Evolutionary conservation across 169 alveolate species (phyloP).

Genomic region (Plasmodium sp.): DNA sequence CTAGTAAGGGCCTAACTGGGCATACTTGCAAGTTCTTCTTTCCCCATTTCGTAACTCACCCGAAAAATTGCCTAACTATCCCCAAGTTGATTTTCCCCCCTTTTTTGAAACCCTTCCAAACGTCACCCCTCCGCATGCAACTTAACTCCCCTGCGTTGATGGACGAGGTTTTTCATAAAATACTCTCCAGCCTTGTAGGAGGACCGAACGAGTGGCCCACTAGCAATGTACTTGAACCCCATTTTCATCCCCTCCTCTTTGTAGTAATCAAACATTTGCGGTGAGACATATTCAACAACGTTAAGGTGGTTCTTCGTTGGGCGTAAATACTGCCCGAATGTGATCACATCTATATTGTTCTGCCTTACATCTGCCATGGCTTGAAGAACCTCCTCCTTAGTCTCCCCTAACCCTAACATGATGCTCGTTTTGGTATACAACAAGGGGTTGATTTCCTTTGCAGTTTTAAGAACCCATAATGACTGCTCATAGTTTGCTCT

Average conservation of each 20-base stretch:
- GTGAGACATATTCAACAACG: slow-evolving; percentile 78
- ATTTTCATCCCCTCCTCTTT: slow-evolving; percentile 67
- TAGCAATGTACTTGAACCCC: slow-evolving; percentile 82
- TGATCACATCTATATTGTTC: slow-evolving; percentile 76
- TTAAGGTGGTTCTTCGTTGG: slow-evolving; percentile 79
- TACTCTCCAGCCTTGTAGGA: slow-evolving; percentile 83
- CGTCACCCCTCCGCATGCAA: background rate
- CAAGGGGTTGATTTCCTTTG: slow-evolving; percentile 76
- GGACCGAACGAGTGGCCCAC: slow-evolving; percentile 83
- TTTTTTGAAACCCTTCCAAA: background rate
- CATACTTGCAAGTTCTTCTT: background rate
- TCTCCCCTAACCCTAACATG: slow-evolving; percentile 83
- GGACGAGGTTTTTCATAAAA: slow-evolving; percentile 71
- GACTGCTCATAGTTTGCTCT: slow-evolving; percentile 81
- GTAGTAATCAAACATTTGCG: slow-evolving; percentile 71
- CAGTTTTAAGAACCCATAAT: slow-evolving; percentile 64
- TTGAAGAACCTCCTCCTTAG: slow-evolving; percentile 75
- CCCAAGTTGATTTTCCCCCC: background rate
- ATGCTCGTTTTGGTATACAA: slow-evolving; percentile 80
- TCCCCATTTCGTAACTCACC: background rate
- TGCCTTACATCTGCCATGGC: slow-evolving; percentile 70
- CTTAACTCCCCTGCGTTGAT: background rate
- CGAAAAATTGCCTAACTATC: background rate
- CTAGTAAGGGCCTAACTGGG: background rate
- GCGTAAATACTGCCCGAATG: slow-evolving; percentile 81